phyloP scores from a whole-genome alignment of 2,329 filamentous ascomycete species.

The Colletotrichum destructivum region DNA sequence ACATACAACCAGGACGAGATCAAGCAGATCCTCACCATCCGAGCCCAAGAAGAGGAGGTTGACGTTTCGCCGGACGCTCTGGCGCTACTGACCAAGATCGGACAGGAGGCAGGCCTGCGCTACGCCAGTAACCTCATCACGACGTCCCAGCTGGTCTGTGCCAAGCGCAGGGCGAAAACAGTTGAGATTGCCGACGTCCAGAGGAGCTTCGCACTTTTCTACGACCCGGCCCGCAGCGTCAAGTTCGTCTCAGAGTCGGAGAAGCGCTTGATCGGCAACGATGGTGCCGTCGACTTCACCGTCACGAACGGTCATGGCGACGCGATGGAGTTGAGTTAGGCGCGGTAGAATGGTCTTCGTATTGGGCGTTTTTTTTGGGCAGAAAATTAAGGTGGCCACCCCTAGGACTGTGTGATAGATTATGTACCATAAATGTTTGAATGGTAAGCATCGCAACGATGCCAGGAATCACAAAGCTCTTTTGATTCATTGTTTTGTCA shows the following conservation, averaged over 20 bases:
- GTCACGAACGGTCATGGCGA: constrained; percentile 69
- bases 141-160: constrained; percentile 88
- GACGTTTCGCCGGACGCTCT: constrained; percentile 92
- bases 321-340: constrained; percentile 63
- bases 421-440: constrained; percentile 42
- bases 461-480: constrained; percentile 35
- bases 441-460: constrained; percentile 34
- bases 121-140: constrained; percentile 99
- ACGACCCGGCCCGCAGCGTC: constrained; percentile 88
- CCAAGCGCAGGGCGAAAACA: constrained; percentile 88
- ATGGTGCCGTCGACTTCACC: constrained; percentile 82
- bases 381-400: constrained; percentile 36
- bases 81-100: constrained; percentile 95
- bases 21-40: constrained; percentile 90
- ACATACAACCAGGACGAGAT: constrained; percentile 88
- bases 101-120: constrained; percentile 89
- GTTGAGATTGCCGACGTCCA: constrained; percentile 91
- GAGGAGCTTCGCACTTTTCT: constrained; percentile 94
- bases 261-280: constrained; percentile 91
- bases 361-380: constrained; percentile 41
- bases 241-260: constrained; percentile 93
- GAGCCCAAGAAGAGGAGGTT: constrained; percentile 95
- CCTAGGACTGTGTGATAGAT: constrained; percentile 41
- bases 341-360: constrained; percentile 13
- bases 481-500: constrained; percentile 20